Percentiles rank a stretch among this genome's conserved stretches.
Conservation (phyloP, 2,329 filamentous ascomycete species). For the Exserohilum rostratum region DNA sequence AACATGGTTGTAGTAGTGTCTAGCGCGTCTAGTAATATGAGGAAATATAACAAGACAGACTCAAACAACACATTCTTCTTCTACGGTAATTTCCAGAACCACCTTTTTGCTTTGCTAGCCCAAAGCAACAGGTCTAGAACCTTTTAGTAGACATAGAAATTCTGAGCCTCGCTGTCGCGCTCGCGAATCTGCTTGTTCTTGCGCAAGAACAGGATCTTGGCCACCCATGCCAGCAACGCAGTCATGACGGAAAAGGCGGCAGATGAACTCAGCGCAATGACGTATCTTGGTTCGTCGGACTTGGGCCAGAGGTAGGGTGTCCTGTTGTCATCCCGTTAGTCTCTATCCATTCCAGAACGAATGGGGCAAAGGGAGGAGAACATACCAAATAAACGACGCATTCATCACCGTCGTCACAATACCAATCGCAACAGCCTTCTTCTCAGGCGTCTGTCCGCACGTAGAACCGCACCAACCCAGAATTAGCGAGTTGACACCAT, state of each 20-base stretch:
- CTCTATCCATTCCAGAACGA: background rate
- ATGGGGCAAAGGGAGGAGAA: background rate
- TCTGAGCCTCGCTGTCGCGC: conserved; percentile 29
- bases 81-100: too few relatives aligned
- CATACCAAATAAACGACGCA: conserved; percentile 49
- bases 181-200: conserved; percentile 43
- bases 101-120: too few relatives aligned
- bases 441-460: conserved; percentile 54
- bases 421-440: conserved; percentile 53
- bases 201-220: conserved; percentile 37
- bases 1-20: too few relatives aligned
- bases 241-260: conserved; percentile 43
- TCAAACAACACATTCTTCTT: too few relatives aligned
- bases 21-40: too few relatives aligned
- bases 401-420: conserved; percentile 55
- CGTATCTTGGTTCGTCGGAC: conserved; percentile 37
- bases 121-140: too few relatives aligned
- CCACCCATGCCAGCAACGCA: conserved; percentile 38
- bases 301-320: conserved; percentile 46
- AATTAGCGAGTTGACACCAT: conserved; percentile 51
- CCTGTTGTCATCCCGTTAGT: conserved; percentile 21
- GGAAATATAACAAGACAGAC: too few relatives aligned
- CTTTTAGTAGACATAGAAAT: conserved; percentile 45
- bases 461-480: conserved; percentile 55
- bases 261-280: conserved; percentile 39